A percentile compares a stretch with the other conserved stretches of the same genome.
Evolutionary conservation across 768 basidiomycete genomes (phyloP).

Genomic region (Mycena capillaripes): DNA sequence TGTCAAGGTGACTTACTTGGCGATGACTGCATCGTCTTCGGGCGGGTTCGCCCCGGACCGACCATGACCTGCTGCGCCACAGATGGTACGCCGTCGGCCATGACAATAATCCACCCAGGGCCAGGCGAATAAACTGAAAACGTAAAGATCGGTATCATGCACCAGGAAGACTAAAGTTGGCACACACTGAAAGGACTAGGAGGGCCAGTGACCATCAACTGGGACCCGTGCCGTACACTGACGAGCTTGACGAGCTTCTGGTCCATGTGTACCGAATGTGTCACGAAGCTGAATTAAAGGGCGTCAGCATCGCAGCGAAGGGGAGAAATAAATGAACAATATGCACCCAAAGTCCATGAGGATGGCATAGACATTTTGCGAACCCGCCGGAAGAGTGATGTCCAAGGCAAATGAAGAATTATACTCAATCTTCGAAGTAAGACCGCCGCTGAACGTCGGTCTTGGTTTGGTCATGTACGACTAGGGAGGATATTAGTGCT

Average conservation of each 20-base stretch:
- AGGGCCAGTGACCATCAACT: conserved; percentile 32
- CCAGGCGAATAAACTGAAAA: conserved; percentile 33
- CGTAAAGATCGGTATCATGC: background rate
- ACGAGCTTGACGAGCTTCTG: conserved; percentile 37
- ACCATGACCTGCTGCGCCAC: conserved; percentile 34
- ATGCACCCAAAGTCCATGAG: conserved; percentile 30
- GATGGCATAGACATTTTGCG: conserved; percentile 25
- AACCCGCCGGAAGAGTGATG: conserved; percentile 24
- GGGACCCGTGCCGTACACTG: conserved; percentile 21
- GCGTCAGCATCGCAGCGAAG: background rate
- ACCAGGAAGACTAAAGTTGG: too few relatives aligned
- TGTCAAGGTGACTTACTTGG: conserved; percentile 25
- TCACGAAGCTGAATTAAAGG: conserved; percentile 28
- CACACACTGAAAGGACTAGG: conserved; percentile 25
- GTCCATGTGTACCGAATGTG: conserved; percentile 39
- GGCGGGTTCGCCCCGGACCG: conserved; percentile 36
- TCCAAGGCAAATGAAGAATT: conserved; percentile 32
- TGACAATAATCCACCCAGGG: conserved; percentile 32
- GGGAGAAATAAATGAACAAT: background rate
- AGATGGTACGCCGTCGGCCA: conserved; percentile 34
- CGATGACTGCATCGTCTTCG: conserved; percentile 25
- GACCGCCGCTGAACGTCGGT: conserved; percentile 29
- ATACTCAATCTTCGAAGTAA: conserved; percentile 34
- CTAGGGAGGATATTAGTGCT: background rate
- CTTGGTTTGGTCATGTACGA: conserved; percentile 38